These are phyloP conservation scores for Fusarium liriodendri DNA, from an alignment of 2,329 filamentous ascomycete species.

Conservation along the genomic window DNA sequence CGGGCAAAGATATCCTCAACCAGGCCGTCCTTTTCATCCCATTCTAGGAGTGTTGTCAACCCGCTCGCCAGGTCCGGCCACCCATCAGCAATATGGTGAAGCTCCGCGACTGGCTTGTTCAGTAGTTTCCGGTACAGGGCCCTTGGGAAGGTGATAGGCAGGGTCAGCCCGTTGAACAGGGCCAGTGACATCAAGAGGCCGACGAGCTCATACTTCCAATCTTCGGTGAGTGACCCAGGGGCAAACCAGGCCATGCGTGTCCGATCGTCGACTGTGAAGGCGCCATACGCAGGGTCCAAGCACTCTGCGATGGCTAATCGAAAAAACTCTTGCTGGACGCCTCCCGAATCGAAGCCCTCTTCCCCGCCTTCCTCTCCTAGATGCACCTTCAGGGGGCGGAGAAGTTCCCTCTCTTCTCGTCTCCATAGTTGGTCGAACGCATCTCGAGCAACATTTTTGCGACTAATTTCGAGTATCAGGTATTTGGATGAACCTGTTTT, in stretches of 20 bases:
- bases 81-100: conserved; percentile 85
- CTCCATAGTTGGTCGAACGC: conserved; percentile 91
- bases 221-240: conserved; percentile 81
- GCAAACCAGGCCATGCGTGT: conserved; percentile 91
- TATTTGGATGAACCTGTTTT: conserved; percentile 77
- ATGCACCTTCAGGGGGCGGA: conserved; percentile 88
- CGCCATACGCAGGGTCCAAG: conserved; percentile 80
- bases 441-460: conserved; percentile 76
- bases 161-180: conserved; percentile 90
- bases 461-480: conserved; percentile 75
- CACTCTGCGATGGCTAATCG: conserved; percentile 83
- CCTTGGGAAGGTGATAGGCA: conserved; percentile 89
- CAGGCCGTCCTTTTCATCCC: conserved; percentile 78
- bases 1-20: conserved; percentile 85
- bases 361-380: conserved; percentile 86
- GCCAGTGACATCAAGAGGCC: conserved; percentile 90
- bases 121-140: conserved; percentile 86
- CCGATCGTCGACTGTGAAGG: conserved; percentile 81
- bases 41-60: conserved; percentile 78
- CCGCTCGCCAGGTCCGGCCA: conserved; percentile 87
- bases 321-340: conserved; percentile 97
- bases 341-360: conserved; percentile 91
- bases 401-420: conserved; percentile 81
- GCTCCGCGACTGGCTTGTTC: conserved; percentile 72
- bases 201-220: conserved; percentile 91